Base-by-base conservation (phyloP, 2,329 filamentous ascomycete species). In the Alternaria postmessia region DNA sequence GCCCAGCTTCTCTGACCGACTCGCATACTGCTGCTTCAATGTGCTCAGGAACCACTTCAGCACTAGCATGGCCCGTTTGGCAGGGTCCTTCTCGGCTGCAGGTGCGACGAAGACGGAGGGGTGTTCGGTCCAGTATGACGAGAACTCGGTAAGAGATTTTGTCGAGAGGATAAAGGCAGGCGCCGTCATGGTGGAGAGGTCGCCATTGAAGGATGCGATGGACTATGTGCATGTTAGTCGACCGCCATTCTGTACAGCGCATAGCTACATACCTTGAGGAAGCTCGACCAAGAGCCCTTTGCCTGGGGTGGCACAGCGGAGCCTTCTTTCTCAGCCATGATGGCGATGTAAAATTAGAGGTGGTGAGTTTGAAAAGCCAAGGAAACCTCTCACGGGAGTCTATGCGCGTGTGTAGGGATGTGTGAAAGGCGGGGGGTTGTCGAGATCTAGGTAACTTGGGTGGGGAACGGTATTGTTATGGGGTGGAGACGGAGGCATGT, bases 11-110 rank as follows among this genome's bases (percentile, higher is more conserved):
- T 97, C 94, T 75, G 92, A 96, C 60, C 88, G 83, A 69, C 84
- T 88, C 69, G 85, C 86, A 76, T 90, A 91, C 77, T 96, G 93
- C 80, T 96, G 92, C 82, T 95, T 96, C 53, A 98, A 84, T 4
- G 94, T 97, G 73, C 89, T 94, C 56, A 98, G 82, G 82, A 97
- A 98, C 94, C 94, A 98, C 80, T 94, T 96, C 71, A 97, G 83
- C n/a, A 98, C 94, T 34, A 94, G 84, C 67, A 96, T 81, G 20
- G 92, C 90, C 63, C 94, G 89, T 83, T 93, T 95, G 71, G 91
- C 88, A 0, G 93, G 87, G 76, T 96, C 91, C 53, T 88, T 72
- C 78, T 97, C 93, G 59, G 86, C 85, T 49, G 93, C 91, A 3
- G 94, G 92, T 12, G 94, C 93, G 61, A 93, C 88, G 69, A 98